Evolutionary conservation across 1,284 basidiomycete species (phyloP), one percentile per base, ranked within the genome.

Genomic region (Fistulinella staudtii): DNA sequence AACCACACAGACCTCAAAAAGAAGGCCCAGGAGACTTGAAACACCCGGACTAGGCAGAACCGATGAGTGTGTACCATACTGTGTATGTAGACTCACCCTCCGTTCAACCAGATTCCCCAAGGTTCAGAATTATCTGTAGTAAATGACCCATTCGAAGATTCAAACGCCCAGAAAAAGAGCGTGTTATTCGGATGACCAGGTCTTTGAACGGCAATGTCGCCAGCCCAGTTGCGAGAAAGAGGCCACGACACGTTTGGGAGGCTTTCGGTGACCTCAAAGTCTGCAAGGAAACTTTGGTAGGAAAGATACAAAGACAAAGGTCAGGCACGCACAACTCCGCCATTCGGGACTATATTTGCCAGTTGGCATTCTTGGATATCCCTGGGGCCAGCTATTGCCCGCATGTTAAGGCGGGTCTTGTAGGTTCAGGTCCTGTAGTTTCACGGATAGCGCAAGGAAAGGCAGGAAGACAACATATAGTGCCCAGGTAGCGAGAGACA

Each of bases 21-120:
- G 69, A 41, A 83, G 58, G 7, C 82, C 82, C 35, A 73, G 59
- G 64, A 86, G 66, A 53, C 82, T 82, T 5, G 85, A 86, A 4
- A 78, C 78, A 2, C 84, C 85, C 14, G 84, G 84, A 21, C 82
- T 83, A n/a, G n/a, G n/a, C n/a, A n/a, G n/a, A 11, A 11, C 5
- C 3, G 2, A n/a, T 20, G 5, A 8, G 17, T 36, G 20, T 15
- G 4, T 24, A 24, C 3, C 1, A 7, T 58, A 0, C 42, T 25
- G 6, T 2, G 11, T 34, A 49, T 45, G 36, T 15, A 27, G 11
- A 54, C 76, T 49, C 61, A 82, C 74, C 84, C 84, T 61, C 83
- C 83, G 51, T 85, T 85, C 14, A 88, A 63, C 82, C 82, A 87
- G 36, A 87, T 82, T 7, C 74, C 76, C 84, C 85, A 87, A 8